Evolutionary conservation across 2,329 filamentous ascomycete species (phyloP).

Genomic region (Metarhizium robertsii): DNA sequence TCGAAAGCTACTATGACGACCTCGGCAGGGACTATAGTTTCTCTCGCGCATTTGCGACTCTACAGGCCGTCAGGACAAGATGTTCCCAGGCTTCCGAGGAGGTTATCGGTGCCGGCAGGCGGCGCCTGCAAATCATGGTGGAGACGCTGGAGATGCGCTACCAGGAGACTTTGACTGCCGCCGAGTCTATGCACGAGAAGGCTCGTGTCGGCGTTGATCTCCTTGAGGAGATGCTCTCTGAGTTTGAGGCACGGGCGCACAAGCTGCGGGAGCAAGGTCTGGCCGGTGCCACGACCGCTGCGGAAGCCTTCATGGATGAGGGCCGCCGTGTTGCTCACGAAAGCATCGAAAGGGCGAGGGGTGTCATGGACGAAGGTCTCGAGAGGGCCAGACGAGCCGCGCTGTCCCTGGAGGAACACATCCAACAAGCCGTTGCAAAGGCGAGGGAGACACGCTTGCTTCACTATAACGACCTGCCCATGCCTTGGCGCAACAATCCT

Average conservation of each 20-base stretch:
- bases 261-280: slow-evolving; percentile 72
- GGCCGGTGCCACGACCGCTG: slow-evolving; percentile 54
- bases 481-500: slow-evolving; percentile 90
- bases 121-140: slow-evolving; percentile 79
- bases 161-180: slow-evolving; percentile 73
- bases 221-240: slow-evolving; percentile 74
- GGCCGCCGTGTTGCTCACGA: slow-evolving; percentile 75
- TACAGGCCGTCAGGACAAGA: slow-evolving; percentile 77
- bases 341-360: slow-evolving; percentile 62
- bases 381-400: slow-evolving; percentile 77
- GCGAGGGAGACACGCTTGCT: slow-evolving; percentile 77
- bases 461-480: slow-evolving; percentile 78
- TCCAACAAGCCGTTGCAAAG: slow-evolving; percentile 65
- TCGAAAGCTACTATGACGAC: slow-evolving; percentile 86
- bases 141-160: slow-evolving; percentile 86
- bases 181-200: slow-evolving; percentile 86
- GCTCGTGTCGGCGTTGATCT: slow-evolving; percentile 78
- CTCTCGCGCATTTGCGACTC: slow-evolving; percentile 72
- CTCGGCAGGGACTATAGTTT: slow-evolving; percentile 76
- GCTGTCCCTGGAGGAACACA: slow-evolving; percentile 72
- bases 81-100: slow-evolving; percentile 88
- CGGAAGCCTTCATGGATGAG: slow-evolving; percentile 64
- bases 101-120: slow-evolving; percentile 76
- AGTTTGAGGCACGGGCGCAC: slow-evolving; percentile 75
- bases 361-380: slow-evolving; percentile 71